Conservation (phyloP, 176 grass and related monocot genomes). For the Rhynchospora tenuis region DNA sequence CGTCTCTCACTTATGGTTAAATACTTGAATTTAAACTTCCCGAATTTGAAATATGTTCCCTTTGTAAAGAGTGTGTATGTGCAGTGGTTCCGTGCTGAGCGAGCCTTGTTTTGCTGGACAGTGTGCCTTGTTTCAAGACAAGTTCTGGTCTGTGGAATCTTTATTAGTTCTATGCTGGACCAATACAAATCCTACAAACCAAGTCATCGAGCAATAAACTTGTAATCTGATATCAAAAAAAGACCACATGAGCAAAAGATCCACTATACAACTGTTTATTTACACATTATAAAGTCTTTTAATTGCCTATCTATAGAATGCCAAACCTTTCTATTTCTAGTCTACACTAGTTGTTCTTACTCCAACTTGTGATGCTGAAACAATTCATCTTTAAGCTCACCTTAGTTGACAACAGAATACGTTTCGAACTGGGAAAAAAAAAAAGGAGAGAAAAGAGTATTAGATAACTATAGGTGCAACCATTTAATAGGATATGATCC, state of each 20-base stretch:
- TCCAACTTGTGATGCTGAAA: neutral
- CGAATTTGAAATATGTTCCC: too few relatives aligned
- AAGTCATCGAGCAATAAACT: neutral
- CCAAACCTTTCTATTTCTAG: neutral
- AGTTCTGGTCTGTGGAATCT: too few relatives aligned
- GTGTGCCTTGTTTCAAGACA: too few relatives aligned
- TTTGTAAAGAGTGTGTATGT: too few relatives aligned
- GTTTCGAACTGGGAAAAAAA: neutral
- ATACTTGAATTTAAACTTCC: too few relatives aligned
- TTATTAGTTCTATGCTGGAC: too few relatives aligned
- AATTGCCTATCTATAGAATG: neutral
- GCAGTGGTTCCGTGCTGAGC: too few relatives aligned
- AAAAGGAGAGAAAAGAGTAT: neutral
- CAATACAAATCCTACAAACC: too few relatives aligned
- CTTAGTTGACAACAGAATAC: neutral
- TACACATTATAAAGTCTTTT: neutral
- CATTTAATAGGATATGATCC: neutral
- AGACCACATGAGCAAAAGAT: neutral
- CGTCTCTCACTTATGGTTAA: too few relatives aligned
- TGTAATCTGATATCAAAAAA: neutral
- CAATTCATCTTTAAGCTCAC: conserved; percentile 1
- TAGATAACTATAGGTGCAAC: neutral
- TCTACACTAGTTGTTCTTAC: neutral
- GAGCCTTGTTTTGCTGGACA: too few relatives aligned
- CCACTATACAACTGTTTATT: conserved; percentile 4